Evolutionary conservation across 331 rosid species (phyloP).

Genomic region (Quercus tomentella): DNA sequence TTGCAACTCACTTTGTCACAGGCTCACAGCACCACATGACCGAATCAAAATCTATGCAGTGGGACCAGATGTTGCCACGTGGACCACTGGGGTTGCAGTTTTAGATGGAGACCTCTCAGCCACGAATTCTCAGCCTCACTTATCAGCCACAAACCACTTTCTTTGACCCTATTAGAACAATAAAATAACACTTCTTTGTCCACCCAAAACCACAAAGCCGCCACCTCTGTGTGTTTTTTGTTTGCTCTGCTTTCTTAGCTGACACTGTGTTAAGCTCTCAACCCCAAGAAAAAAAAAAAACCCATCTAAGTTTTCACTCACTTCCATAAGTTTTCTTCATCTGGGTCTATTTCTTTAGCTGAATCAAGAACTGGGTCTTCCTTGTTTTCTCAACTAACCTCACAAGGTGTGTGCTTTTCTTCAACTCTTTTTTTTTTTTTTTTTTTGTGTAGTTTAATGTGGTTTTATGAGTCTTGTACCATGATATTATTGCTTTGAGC

Average conservation of each 20-base stretch:
- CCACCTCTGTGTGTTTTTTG: slow-evolving; percentile 19
- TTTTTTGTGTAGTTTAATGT: not conserved
- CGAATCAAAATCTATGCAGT: not conserved
- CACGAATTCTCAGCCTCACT: slow-evolving; percentile 23
- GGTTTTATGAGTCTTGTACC: not conserved
- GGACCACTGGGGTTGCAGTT: slow-evolving; percentile 33
- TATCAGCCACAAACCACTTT: slow-evolving; percentile 54
- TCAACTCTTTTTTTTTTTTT: not conserved
- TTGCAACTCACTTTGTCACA: not conserved
- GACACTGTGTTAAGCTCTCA: not conserved
- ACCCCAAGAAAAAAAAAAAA: not conserved
- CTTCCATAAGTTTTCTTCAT: slow-evolving; percentile 7
- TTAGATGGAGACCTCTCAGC: slow-evolving; percentile 53
- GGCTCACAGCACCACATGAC: slow-evolving; percentile 2
- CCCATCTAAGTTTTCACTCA: not conserved
- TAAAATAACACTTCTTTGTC: not conserved
- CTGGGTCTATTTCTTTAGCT: slow-evolving; percentile 22
- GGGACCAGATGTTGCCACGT: slow-evolving; percentile 28
- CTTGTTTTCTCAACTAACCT: not conserved
- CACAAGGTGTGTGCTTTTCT: slow-evolving; percentile 24
- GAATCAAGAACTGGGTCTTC: slow-evolving; percentile 16
- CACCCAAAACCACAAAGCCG: slow-evolving; percentile 13
- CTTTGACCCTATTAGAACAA: not conserved
- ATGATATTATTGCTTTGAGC: not conserved
- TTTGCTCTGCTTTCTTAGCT: not conserved